These are phyloP conservation scores for Pogostemon cablin DNA, from an alignment of 257 asterid species.

Conservation along the genomic window DNA sequence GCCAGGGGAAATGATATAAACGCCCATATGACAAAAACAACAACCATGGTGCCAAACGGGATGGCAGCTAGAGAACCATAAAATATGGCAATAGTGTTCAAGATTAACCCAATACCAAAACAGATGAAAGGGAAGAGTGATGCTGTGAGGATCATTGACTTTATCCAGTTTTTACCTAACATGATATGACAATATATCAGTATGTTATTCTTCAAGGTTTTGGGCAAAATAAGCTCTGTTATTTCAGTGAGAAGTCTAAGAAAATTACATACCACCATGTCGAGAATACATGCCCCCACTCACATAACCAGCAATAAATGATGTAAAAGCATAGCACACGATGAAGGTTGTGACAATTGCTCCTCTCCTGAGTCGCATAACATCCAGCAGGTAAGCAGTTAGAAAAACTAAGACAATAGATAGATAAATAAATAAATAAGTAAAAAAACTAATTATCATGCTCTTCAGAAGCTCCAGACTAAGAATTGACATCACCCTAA, in stretches of 20 bases:
- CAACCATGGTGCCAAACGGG: conserved; percentile 85
- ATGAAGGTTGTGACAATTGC: conserved; percentile 80
- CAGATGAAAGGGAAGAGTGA: conserved; percentile 83
- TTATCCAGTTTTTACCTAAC: conserved; percentile 84
- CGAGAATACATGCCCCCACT: conserved; percentile 90
- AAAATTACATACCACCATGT: conserved; percentile 63
- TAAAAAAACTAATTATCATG: not conserved
- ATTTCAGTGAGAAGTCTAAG: conserved; percentile 17
- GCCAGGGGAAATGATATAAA: conserved; percentile 86
- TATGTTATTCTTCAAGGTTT: conserved; percentile 14
- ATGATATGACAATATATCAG: conserved; percentile 25
- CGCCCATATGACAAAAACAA: conserved; percentile 77
- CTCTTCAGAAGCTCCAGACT: too few relatives aligned
- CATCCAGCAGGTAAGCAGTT: conserved; percentile 27
- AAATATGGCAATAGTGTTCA: conserved; percentile 78
- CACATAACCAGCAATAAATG: conserved; percentile 84
- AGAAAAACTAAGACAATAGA: conserved; percentile 16
- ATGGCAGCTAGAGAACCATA: conserved; percentile 88
- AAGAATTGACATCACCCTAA: not conserved
- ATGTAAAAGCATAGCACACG: conserved; percentile 81
- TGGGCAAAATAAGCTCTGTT: conserved; percentile 18
- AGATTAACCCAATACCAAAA: conserved; percentile 67
- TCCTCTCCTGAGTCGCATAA: conserved; percentile 76
- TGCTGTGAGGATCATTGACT: conserved; percentile 82
- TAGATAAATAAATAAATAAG: not conserved